Evolutionary conservation across 1,284 basidiomycete genomes (phyloP), one percentile per base, ranked within the genome.

Genomic region (Cryptococcus sp.): DNA sequence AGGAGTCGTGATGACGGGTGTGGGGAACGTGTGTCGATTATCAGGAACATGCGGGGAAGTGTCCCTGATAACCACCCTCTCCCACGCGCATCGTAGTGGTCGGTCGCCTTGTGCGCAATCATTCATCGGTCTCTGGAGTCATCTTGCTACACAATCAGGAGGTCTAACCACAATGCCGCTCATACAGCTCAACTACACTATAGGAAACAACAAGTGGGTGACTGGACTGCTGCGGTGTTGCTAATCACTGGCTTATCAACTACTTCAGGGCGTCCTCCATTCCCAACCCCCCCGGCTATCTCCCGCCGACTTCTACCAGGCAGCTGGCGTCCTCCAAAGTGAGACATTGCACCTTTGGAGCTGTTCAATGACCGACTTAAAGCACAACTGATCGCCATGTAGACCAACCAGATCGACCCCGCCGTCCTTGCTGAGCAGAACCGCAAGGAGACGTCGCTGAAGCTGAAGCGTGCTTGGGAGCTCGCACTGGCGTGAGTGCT

Each of bases 401-500:
- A 58, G 47, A 36, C 46, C 5, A 43, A 40, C 12, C 45, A 48
- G 24, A 13, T 38, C 13, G 49, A 51, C 33, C 28, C 59, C 21
- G 59, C 63, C 40, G 52, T 48, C 15, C 52, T 64, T 20, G 53
- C 59, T 11, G 44, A 48, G 16, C 62, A 65, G 37, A 52, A 55
- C 9, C 49, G 56, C 16, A 66, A 70, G 61, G 60, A 66, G 11
- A 76, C 66, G n/a, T 73, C 73, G 40, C 79, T 93, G 60, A 91
- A 91, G 72, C 82, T 86, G 62, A 85, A 84, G 67, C 84, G 90
- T 44, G 91, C 91, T 53, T 91, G 91, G 89, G 90, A 92, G 62
- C 80, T 91, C 52, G 91, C 91, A 39, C 82, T 87, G 52, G 80
- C 84, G 44, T 77, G 50, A 61, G 75, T 68, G 0, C n/a, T 38